Percentiles rank a stretch among this genome's conserved stretches.
Evolutionary conservation across 2,329 filamentous ascomycete species (phyloP).

Genomic region (Cryphonectria naterciae): DNA sequence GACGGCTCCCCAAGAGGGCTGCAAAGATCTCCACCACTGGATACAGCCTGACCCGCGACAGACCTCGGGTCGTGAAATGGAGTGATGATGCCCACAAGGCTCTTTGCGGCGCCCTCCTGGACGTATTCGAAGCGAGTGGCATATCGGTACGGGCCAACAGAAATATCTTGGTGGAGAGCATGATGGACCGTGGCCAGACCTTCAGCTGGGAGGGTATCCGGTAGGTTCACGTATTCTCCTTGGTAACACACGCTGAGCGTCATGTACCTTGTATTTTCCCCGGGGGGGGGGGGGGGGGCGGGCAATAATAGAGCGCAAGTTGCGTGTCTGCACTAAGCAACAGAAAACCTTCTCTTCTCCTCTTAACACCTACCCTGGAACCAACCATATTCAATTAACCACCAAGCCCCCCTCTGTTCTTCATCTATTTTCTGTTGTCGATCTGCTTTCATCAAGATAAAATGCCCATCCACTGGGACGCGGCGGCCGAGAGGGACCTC

Average conservation of each 20-base stretch:
- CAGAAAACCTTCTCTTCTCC: not conserved
- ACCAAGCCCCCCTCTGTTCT: not conserved
- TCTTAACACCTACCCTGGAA: not conserved
- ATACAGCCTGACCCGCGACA: not conserved
- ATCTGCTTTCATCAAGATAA: not conserved
- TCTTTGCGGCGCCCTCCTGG: conserved; percentile 31
- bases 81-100: conserved; percentile 32
- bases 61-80: conserved; percentile 32
- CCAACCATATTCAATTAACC: not conserved
- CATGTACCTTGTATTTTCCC: not conserved
- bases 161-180: conserved; percentile 38
- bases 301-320: not conserved
- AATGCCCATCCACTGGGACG: not conserved
- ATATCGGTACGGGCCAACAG: conserved; percentile 34
- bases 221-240: conserved; percentile 37
- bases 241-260: not conserved
- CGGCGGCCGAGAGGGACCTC: not conserved
- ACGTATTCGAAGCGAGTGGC: conserved; percentile 23
- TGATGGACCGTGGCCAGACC: conserved; percentile 39
- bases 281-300: not conserved
- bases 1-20: not conserved
- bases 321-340: not conserved
- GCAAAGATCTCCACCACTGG: not conserved
- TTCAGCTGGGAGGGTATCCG: conserved; percentile 52
- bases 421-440: not conserved